Percentiles rank a stretch among this genome's conserved stretches.
Evolutionary conservation across 371 early-diverging fungal species (phyloP).

Genomic region (Apophysomyces elegans): DNA sequence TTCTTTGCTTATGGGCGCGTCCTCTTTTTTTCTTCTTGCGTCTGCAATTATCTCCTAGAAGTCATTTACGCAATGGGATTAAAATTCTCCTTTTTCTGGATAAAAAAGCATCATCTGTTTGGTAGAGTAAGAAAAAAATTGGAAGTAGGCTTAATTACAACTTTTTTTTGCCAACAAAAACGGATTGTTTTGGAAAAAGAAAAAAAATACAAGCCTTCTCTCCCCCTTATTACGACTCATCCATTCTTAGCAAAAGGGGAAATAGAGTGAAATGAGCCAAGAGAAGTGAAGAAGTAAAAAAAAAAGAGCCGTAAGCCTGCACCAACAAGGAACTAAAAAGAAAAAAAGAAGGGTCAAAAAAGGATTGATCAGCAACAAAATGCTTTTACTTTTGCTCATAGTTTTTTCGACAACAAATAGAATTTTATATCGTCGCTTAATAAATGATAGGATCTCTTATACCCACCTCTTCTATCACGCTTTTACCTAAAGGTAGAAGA

Average conservation of each 20-base stretch:
- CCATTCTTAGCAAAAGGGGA: background rate
- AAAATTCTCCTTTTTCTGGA: background rate
- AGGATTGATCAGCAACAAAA: conserved; percentile 2
- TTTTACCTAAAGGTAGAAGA: background rate
- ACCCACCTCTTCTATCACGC: no score
- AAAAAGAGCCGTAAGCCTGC: background rate
- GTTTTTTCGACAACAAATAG: no score
- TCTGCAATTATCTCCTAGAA: background rate
- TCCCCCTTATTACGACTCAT: background rate
- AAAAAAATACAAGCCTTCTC: background rate
- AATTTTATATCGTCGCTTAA: no score
- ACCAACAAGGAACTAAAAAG: no score
- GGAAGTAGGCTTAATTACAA: background rate
- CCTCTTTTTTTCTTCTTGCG: no score
- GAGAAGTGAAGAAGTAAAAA: background rate
- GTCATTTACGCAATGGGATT: background rate
- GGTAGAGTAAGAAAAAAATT: background rate
- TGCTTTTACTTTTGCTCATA: background rate
- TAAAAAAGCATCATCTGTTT: background rate
- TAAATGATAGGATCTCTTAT: no score
- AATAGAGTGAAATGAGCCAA: background rate
- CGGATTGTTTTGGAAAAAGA: background rate
- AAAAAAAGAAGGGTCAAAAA: background rate
- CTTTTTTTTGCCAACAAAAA: background rate
- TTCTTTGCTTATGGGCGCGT: no score